Evolutionary conservation across 2,329 filamentous ascomycete species (phyloP).

Genomic region (Xylariaceae sp.): DNA sequence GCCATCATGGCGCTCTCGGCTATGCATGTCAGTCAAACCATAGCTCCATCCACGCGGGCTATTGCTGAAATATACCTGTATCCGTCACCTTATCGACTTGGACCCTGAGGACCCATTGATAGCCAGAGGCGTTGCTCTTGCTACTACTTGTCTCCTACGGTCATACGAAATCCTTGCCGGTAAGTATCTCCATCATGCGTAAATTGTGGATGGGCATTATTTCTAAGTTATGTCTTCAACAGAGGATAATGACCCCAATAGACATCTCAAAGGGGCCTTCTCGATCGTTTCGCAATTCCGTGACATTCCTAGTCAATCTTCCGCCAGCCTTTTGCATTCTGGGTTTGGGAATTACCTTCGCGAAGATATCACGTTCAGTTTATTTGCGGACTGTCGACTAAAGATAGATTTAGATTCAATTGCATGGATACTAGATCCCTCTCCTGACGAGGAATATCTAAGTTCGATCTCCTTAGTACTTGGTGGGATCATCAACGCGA

Average conservation of each 20-base stretch:
- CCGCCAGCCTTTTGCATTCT: conserved; percentile 33
- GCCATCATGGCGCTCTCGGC: conserved; percentile 44
- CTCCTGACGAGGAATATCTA: conserved; percentile 32
- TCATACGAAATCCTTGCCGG: conserved; percentile 47
- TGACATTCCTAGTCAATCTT: conserved; percentile 18
- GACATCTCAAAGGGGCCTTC: conserved; percentile 44
- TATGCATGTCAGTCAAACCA: conserved; percentile 36
- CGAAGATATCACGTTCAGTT: conserved; percentile 51
- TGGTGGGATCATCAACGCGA: conserved; percentile 40
- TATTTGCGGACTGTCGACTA: conserved; percentile 39
- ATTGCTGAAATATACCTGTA: conserved; percentile 40
- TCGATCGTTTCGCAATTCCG: conserved; percentile 36
- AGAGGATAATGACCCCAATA: conserved; percentile 40
- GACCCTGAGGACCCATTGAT: conserved; percentile 29
- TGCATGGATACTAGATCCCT: conserved; percentile 6
- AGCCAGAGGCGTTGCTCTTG: conserved; percentile 38
- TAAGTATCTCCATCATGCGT: conserved; percentile 18
- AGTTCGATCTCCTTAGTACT: conserved; percentile 42
- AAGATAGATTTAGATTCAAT: conserved; percentile 37
- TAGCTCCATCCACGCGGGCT: conserved; percentile 22
- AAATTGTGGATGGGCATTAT: not conserved
- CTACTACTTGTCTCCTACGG: conserved; percentile 43
- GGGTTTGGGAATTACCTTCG: conserved; percentile 50
- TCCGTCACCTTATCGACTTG: conserved; percentile 37
- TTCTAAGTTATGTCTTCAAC: not conserved